phyloP scores from a whole-genome alignment of 2,329 filamentous ascomycete genomes.

The Nothophaeocryptopus gaeumannii region DNA sequence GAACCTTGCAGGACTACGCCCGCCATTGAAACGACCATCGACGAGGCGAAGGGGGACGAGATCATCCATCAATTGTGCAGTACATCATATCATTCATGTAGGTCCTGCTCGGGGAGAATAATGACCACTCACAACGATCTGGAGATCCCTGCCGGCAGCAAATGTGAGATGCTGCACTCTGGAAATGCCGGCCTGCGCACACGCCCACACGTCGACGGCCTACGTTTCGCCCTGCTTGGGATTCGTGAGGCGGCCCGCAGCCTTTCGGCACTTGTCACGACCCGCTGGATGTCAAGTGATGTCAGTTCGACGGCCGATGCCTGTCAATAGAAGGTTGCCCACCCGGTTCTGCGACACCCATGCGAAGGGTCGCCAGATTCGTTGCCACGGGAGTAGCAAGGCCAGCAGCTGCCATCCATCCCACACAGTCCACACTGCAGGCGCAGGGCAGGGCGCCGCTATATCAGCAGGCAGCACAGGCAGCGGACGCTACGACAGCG shows the following conservation, averaged over 20 bases:
- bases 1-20: background rate
- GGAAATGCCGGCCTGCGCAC: constrained; percentile 9
- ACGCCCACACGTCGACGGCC: background rate
- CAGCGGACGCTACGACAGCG: too few relatives aligned
- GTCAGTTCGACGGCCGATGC: constrained; percentile 20
- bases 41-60: too few relatives aligned
- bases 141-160: constrained; percentile 16
- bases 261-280: constrained; percentile 24
- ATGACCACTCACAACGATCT: constrained; percentile 12
- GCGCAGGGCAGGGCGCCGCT: too few relatives aligned
- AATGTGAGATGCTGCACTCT: constrained; percentile 7
- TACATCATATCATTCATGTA: too few relatives aligned
- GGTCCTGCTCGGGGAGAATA: background rate
- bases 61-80: too few relatives aligned
- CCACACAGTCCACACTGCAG: too few relatives aligned
- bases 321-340: constrained; percentile 19
- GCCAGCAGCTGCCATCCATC: background rate
- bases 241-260: constrained; percentile 18
- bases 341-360: constrained; percentile 13
- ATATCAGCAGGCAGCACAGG: too few relatives aligned
- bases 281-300: constrained; percentile 23
- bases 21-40: constrained; percentile 4
- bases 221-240: constrained; percentile 16
- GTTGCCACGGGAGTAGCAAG: background rate
- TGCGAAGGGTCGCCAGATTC: constrained; percentile 1